Percentiles rank a stretch among this genome's conserved stretches.
phyloP scores from a whole-genome alignment of 1,284 basidiomycete genomes.

The Puccinia hordei region DNA sequence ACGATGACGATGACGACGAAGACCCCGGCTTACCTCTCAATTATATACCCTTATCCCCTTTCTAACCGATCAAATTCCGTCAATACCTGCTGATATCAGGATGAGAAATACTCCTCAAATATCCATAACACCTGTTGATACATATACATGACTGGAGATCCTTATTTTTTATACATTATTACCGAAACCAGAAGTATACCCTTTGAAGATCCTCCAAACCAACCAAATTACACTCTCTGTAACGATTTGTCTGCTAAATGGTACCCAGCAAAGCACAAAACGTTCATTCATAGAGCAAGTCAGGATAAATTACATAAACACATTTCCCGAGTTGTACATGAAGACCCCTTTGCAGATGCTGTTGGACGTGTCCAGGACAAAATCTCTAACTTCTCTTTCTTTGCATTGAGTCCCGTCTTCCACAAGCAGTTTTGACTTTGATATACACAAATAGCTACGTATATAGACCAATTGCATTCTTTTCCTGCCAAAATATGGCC shows the following conservation, averaged over 20 bases:
- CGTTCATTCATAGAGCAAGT: too few relatives aligned
- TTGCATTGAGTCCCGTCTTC: too few relatives aligned
- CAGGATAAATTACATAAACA: too few relatives aligned
- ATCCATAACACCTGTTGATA: neutral
- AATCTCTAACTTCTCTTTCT: too few relatives aligned
- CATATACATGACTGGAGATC: neutral
- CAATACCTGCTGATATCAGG: neutral
- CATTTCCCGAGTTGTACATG: too few relatives aligned
- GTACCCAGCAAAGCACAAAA: too few relatives aligned
- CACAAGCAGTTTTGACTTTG: too few relatives aligned
- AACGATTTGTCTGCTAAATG: too few relatives aligned
- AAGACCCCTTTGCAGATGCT: too few relatives aligned
- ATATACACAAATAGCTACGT: neutral
- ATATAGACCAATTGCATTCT: neutral
- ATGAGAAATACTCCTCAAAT: too few relatives aligned
- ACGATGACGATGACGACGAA: slow-evolving; percentile 24
- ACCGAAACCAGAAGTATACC: neutral
- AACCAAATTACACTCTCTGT: neutral
- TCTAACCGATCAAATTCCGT: neutral
- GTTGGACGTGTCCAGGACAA: too few relatives aligned
- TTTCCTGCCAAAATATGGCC: neutral
- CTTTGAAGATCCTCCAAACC: neutral
- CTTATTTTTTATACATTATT: neutral
- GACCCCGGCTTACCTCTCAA: slow-evolving; percentile 13
- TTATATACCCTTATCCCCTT: slow-evolving; percentile 28